Evolutionary conservation across 768 basidiomycete species (phyloP).

Genomic region (Austroboletus festivus): DNA sequence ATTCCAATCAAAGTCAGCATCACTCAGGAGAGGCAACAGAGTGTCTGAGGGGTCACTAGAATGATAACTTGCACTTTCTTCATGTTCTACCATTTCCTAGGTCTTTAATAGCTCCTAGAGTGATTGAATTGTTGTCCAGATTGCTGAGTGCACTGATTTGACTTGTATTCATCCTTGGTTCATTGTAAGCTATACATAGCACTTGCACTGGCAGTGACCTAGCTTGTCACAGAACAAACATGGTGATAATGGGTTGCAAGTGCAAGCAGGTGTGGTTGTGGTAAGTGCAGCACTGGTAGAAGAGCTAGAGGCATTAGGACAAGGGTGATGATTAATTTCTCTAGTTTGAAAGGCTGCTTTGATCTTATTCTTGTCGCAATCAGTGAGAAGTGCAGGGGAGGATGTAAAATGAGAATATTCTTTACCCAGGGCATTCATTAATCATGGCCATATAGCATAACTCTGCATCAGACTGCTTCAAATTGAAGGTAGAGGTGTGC

Average conservation of each 20-base stretch:
- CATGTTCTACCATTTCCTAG: background rate
- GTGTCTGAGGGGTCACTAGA: background rate
- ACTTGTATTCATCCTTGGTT: background rate
- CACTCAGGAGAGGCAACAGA: background rate
- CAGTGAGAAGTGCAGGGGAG: constrained; percentile 5
- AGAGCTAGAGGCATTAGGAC: too few species aligned
- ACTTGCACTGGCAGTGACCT: background rate
- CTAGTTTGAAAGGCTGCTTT: background rate
- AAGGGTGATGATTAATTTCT: background rate
- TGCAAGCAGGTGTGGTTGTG: too few species aligned
- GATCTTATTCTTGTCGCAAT: constrained; percentile 6
- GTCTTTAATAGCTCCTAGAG: too few species aligned
- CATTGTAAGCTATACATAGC: background rate
- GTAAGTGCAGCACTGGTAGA: too few species aligned
- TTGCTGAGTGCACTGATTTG: background rate
- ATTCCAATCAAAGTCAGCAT: constrained; percentile 1
- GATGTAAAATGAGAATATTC: background rate
- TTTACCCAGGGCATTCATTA: too few species aligned
- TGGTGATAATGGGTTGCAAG: too few species aligned
- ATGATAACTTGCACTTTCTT: constrained; percentile 1
- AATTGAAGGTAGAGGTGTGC: too few species aligned
- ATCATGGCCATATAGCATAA: too few species aligned
- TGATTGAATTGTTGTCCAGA: background rate
- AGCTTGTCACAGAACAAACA: background rate
- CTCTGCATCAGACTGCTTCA: too few species aligned